Conservation (phyloP, 768 basidiomycete species). For the Mycena vulgaris region DNA sequence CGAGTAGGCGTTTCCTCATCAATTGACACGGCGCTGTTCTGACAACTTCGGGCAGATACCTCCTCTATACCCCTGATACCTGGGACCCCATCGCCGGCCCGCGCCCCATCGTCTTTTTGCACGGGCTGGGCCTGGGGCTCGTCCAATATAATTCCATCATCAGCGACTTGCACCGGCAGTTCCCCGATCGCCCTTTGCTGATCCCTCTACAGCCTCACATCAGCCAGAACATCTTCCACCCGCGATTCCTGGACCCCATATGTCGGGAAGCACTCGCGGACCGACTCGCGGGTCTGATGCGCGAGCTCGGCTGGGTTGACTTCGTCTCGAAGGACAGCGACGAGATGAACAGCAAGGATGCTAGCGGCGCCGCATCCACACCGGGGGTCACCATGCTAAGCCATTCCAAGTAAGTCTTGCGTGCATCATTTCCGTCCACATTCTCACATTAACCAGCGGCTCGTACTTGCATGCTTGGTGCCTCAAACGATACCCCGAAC, state of each 20-base stretch:
- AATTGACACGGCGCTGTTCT: constrained; percentile 12
- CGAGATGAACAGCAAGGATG: constrained; percentile 42
- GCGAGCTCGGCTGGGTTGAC: constrained; percentile 75
- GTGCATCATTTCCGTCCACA: constrained; percentile 8
- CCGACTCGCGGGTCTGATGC: constrained; percentile 70
- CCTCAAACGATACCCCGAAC: constrained; percentile 80
- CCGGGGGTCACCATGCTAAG: constrained; percentile 83
- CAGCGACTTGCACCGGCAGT: constrained; percentile 66
- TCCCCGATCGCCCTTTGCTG: constrained; percentile 81
- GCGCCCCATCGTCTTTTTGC: constrained; percentile 86
- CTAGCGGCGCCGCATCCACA: constrained; percentile 37
- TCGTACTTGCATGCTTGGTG: constrained; percentile 93
- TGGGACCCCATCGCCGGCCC: constrained; percentile 74
- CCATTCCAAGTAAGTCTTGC: constrained; percentile 85
- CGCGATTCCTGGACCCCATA: constrained; percentile 79
- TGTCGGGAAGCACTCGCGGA: constrained; percentile 71
- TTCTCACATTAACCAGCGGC: constrained; percentile 61
- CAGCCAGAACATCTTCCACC: constrained; percentile 88
- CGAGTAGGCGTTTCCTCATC: constrained; percentile 65
- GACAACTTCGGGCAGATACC: constrained; percentile 64
- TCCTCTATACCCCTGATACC: constrained; percentile 76
- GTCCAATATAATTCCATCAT: constrained; percentile 79
- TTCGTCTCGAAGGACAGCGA: constrained; percentile 42
- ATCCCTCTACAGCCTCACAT: constrained; percentile 87
- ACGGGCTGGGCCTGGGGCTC: constrained; percentile 91